A percentile compares a stretch with the other conserved stretches of the same genome.
These are phyloP conservation scores for Solanum pimpinellifolium DNA, from an alignment of 257 asterid genomes.

Conservation along the genomic window DNA sequence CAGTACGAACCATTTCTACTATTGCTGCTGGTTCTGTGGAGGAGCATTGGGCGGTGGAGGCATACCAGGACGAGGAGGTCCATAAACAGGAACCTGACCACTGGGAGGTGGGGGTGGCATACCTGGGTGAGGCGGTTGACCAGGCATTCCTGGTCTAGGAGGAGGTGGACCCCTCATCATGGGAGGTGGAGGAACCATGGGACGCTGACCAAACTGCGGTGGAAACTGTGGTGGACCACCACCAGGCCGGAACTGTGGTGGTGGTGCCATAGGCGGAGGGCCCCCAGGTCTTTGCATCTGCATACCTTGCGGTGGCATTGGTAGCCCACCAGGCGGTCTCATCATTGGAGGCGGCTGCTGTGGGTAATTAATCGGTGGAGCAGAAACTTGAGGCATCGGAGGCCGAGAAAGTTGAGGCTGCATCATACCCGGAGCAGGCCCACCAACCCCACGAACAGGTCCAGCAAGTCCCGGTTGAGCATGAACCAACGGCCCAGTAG, in stretches of 20 bases:
- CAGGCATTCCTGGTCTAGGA: conserved; percentile 77
- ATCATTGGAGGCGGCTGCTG: conserved; percentile 50
- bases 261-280: conserved; percentile 34
- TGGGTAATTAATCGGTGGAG: conserved; percentile 57
- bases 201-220: conserved; percentile 76
- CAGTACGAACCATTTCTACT: neutral
- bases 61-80: conserved; percentile 92
- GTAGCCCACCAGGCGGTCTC: conserved; percentile 53
- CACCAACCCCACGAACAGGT: conserved; percentile 88
- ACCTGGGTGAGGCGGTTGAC: conserved; percentile 61
- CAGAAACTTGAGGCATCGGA: conserved; percentile 52
- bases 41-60: conserved; percentile 58
- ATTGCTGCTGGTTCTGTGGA: conserved; percentile 39
- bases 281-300: conserved; percentile 40
- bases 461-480: conserved; percentile 91
- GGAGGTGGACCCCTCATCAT: conserved; percentile 85
- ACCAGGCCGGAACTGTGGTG: conserved; percentile 31
- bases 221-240: conserved; percentile 29
- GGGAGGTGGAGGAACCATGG: conserved; percentile 63
- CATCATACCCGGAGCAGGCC: conserved; percentile 96
- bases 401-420: conserved; percentile 92
- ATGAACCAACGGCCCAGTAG: conserved; percentile 46
- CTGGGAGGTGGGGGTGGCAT: conserved; percentile 69
- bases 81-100: conserved; percentile 54
- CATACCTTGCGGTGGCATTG: conserved; percentile 53